Evolutionary conservation across 352 stramenopile genomes (phyloP).

Genomic region (Bremia lactucae): DNA sequence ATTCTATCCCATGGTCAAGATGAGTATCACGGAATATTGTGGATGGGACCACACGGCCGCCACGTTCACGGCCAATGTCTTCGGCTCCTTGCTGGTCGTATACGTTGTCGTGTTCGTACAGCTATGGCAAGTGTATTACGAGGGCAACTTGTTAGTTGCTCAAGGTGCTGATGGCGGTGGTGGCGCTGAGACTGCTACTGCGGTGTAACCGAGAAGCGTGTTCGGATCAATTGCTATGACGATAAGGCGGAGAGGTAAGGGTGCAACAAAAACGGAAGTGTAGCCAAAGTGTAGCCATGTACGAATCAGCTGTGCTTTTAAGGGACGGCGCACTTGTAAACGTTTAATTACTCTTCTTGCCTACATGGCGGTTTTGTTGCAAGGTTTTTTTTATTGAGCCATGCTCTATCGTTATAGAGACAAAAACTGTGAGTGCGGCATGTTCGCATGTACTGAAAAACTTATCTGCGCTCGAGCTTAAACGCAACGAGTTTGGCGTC

Average conservation of each 20-base stretch:
- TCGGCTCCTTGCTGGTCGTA: conserved; percentile 73
- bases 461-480: too few relatives aligned
- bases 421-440: too few relatives aligned
- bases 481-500: too few relatives aligned
- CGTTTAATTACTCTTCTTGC: conserved; percentile 26
- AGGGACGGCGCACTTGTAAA: conserved; percentile 1
- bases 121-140: conserved; percentile 82
- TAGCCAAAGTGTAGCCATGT: conserved; percentile 37
- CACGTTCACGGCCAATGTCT: conserved; percentile 78
- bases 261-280: conserved; percentile 19
- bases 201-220: conserved; percentile 16
- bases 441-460: too few relatives aligned
- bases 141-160: conserved; percentile 54
- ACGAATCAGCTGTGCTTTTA: conserved; percentile 18
- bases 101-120: conserved; percentile 83
- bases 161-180: conserved; percentile 22
- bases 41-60: conserved; percentile 79
- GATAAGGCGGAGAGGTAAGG: conserved; percentile 4
- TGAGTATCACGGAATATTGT: conserved; percentile 86
- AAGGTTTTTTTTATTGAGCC: too few relatives aligned
- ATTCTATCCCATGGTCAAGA: conserved; percentile 87
- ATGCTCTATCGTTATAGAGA: too few relatives aligned
- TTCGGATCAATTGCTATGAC: conserved; percentile 5
- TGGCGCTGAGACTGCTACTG: neutral
- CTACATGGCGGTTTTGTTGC: too few relatives aligned